Base-by-base conservation (phyloP, 768 basidiomycete species). In the Suillus occidentalis region DNA sequence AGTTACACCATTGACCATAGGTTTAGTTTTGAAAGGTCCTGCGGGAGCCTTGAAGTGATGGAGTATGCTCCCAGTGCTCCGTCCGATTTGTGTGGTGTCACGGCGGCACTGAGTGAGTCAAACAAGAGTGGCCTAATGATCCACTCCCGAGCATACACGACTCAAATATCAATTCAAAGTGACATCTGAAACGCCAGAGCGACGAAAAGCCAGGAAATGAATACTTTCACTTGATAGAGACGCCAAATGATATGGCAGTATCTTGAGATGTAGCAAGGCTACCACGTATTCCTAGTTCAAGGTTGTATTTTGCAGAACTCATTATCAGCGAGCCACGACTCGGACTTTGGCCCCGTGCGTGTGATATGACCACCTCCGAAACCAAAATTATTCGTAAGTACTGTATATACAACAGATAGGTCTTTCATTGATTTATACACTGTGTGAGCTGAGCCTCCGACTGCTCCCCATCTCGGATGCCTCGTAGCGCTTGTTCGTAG, bases 1-100 rank as follows among this genome's bases (percentile, higher is more conserved):
- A 65, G 73, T 69, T 76, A 73, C 76, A 76, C 67, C 72, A 73
- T 72, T 39, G 60, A 64, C 73, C 73, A 72, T 64, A 71, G 71
- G 69, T 61, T 70, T 65, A 74, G 61, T 69, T 66, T 70, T 73
- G 75, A 61, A 63, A 60, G 60, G 66, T 69, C 65, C 60, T 56
- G 65, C 60, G 66, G 59, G 60, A 63, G 62, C 60, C 55, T 63
- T 49, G 65, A 63, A 61, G 62, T 72, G 72, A 68, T 70, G 28
- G 60, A 66, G 75, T 69, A 50, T 50, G 66, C 67, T 67, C 66
- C 66, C 66, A 68, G 60, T 63, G 68, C 68, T 67, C 59, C 71
- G 68, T 28, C 37, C 53, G 20, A 55, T 73, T 61, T 57, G 74
- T 63, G 73, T 75, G 68, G 76, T 71, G 71, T 72, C 61, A 67